Evolutionary conservation across 352 stramenopile genomes (phyloP).

Genomic region (Phytopythium ostracodes): DNA sequence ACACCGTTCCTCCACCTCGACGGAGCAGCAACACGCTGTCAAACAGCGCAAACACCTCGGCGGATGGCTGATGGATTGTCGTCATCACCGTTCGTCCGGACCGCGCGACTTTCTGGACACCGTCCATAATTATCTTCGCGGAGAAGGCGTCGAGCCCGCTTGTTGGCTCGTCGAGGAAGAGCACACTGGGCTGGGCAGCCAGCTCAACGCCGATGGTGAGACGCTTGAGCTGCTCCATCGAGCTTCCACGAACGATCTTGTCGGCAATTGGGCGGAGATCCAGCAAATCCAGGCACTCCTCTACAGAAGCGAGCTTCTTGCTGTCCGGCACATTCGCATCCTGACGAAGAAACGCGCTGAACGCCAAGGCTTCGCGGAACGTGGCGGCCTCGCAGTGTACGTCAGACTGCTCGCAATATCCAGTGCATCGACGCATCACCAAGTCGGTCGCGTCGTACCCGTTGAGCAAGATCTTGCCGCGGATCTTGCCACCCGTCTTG

Average conservation of each 20-base stretch:
- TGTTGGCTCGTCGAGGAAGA: conserved; percentile 58
- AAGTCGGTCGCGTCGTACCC: conserved; percentile 38
- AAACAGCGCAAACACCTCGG: conserved; percentile 73
- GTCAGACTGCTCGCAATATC: conserved; percentile 53
- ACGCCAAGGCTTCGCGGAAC: conserved; percentile 86
- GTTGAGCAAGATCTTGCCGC: conserved; percentile 52
- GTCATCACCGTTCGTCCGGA: conserved; percentile 74
- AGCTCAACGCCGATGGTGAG: conserved; percentile 47
- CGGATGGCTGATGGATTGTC: conserved; percentile 35
- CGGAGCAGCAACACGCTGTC: conserved; percentile 82
- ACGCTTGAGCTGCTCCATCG: conserved; percentile 48
- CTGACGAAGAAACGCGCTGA: conserved; percentile 83
- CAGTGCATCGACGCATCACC: conserved; percentile 39
- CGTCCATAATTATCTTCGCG: conserved; percentile 64
- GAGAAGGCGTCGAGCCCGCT: conserved; percentile 65
- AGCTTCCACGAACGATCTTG: conserved; percentile 32
- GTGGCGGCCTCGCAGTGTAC: conserved; percentile 57
- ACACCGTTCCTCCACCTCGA: conserved; percentile 41
- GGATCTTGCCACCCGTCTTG: conserved; percentile 25
- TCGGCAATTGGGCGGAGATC: conserved; percentile 53
- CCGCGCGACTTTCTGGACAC: conserved; percentile 54
- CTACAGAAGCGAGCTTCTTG: conserved; percentile 34
- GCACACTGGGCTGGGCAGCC: conserved; percentile 35
- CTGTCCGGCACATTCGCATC: conserved; percentile 25
- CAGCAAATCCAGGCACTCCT: conserved; percentile 86